Conservation (phyloP, 768 basidiomycete species). For the Suillus occidentalis region DNA sequence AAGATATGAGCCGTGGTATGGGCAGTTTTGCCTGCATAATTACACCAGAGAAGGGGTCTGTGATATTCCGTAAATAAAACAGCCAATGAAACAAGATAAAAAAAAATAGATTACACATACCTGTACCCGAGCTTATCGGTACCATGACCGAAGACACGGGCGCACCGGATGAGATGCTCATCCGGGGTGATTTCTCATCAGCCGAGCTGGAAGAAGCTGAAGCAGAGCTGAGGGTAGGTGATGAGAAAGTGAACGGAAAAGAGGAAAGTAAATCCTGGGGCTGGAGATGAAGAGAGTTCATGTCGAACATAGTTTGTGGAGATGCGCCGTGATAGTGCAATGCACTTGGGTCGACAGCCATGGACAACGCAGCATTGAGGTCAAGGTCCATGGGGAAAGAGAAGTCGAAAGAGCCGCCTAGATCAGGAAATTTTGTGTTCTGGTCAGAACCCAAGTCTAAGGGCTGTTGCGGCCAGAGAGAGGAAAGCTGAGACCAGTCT, state of each 20-base stretch:
- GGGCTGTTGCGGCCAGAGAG: constrained; percentile 42
- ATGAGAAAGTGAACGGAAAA: constrained; percentile 47
- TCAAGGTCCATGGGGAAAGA: constrained; percentile 59
- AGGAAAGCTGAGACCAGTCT: constrained; percentile 57
- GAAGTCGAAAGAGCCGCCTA: constrained; percentile 41
- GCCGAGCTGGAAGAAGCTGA: constrained; percentile 25
- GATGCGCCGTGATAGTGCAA: constrained; percentile 45
- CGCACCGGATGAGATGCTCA: constrained; percentile 28
- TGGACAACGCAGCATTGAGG: constrained; percentile 43
- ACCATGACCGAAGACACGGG: constrained; percentile 54
- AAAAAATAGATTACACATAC: neutral
- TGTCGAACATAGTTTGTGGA: constrained; percentile 22
- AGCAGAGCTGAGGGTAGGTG: constrained; percentile 31
- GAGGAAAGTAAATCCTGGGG: constrained; percentile 31
- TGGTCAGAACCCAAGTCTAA: constrained; percentile 5
- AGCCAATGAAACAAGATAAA: too few species aligned
- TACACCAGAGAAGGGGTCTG: constrained; percentile 5
- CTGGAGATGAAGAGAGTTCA: constrained; percentile 20
- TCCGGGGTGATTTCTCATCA: constrained; percentile 26
- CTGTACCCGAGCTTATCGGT: constrained; percentile 20
- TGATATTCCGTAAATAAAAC: neutral
- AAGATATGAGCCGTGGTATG: constrained; percentile 51
- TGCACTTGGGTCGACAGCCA: constrained; percentile 64
- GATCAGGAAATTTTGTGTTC: constrained; percentile 36
- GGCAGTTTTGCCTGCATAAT: constrained; percentile 40